phyloP scores from a whole-genome alignment of 768 basidiomycete genomes.

The Agrocybe chaxingu region DNA sequence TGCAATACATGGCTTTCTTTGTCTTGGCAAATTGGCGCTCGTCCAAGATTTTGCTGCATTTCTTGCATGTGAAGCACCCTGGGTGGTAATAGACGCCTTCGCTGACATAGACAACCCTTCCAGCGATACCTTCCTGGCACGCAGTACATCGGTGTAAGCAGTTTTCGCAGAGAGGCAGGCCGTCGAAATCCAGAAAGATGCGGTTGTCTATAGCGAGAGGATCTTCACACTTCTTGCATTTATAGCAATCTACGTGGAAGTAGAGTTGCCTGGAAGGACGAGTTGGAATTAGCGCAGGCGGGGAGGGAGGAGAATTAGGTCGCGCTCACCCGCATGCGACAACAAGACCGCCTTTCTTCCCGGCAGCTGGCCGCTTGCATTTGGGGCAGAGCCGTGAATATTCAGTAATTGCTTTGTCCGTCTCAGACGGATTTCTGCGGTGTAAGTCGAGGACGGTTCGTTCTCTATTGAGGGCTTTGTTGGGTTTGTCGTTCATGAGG shows the following conservation, averaged over 20 bases:
- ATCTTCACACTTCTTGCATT: slow-evolving; percentile 14
- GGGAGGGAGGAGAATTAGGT: not conserved
- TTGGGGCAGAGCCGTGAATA: slow-evolving; percentile 6
- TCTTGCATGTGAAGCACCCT: slow-evolving; percentile 15
- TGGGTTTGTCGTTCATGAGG: not conserved
- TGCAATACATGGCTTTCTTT: slow-evolving; percentile 12
- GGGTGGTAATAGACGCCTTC: slow-evolving; percentile 10
- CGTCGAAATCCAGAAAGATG: slow-evolving; percentile 14
- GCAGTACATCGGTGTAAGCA: slow-evolving; percentile 13
- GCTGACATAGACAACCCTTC: slow-evolving; percentile 2
- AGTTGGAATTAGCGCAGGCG: not conserved
- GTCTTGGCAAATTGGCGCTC: slow-evolving; percentile 10
- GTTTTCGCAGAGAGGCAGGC: slow-evolving; percentile 12
- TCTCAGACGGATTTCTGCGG: not conserved
- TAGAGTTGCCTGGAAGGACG: slow-evolving; percentile 6
- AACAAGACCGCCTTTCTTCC: slow-evolving; percentile 13
- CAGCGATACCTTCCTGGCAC: slow-evolving; percentile 9
- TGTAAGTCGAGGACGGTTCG: slow-evolving; percentile 12
- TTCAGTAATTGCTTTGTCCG: not conserved
- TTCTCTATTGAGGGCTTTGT: slow-evolving; percentile 8
- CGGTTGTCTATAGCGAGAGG: slow-evolving; percentile 10
- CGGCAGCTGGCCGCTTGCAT: slow-evolving; percentile 12
- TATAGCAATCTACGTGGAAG: slow-evolving; percentile 17
- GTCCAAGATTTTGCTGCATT: slow-evolving; percentile 9
- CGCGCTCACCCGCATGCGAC: slow-evolving; percentile 14